phyloP scores from a whole-genome alignment of 345 rosid species.

The Psidium guajava region DNA sequence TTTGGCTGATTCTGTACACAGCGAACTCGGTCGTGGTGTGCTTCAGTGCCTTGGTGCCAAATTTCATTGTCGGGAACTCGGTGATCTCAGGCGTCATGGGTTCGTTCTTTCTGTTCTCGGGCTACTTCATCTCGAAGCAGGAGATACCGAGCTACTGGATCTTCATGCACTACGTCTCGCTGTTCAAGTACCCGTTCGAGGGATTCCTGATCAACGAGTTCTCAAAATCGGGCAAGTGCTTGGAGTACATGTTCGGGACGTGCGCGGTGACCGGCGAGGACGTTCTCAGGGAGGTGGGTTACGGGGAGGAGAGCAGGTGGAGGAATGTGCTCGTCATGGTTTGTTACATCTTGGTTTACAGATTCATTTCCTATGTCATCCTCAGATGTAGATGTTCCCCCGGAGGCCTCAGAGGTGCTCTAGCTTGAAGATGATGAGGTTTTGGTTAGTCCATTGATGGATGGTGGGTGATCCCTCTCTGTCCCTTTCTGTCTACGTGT shows the following conservation, averaged over 20 bases:
- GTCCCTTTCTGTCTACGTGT: neutral
- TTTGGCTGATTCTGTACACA: conserved; percentile 93
- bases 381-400: conserved; percentile 69
- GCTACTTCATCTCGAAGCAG: conserved; percentile 76
- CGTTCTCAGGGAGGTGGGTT: conserved; percentile 68
- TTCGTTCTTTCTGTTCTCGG: conserved; percentile 87
- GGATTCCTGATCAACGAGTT: conserved; percentile 87
- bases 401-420: conserved; percentile 9
- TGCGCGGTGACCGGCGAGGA: conserved; percentile 62
- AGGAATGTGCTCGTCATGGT: conserved; percentile 68
- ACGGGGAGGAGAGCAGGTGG: conserved; percentile 64
- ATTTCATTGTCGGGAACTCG: conserved; percentile 85
- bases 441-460: neutral
- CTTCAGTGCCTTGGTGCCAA: conserved; percentile 84
- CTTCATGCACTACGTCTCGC: conserved; percentile 86
- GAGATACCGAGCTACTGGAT: conserved; percentile 85
- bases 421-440: neutral
- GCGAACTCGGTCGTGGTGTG: conserved; percentile 96
- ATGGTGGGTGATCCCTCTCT: neutral
- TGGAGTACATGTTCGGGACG: conserved; percentile 50
- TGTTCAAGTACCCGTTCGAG: conserved; percentile 97
- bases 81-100: conserved; percentile 96
- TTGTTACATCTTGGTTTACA: conserved; percentile 60
- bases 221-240: conserved; percentile 65
- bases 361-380: conserved; percentile 68